phyloP scores from a whole-genome alignment of 2,329 filamentous ascomycete genomes.

The Pyricularia sp. region DNA sequence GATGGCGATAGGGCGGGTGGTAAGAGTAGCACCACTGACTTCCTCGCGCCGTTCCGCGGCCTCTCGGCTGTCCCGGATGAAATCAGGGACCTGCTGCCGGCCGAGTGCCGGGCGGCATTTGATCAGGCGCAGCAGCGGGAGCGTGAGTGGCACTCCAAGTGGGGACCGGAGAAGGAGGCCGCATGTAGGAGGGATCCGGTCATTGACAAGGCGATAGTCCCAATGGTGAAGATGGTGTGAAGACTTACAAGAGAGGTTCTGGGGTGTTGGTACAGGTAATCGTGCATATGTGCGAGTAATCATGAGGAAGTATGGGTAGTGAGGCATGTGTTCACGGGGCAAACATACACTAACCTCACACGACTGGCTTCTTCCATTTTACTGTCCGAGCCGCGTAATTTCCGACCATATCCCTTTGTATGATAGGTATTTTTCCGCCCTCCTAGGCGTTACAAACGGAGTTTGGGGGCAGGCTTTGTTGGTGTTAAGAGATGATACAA shows the following conservation, averaged over 20 bases:
- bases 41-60: slow-evolving; percentile 43
- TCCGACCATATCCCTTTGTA: not conserved
- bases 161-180: slow-evolving; percentile 55
- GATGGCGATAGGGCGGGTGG: slow-evolving; percentile 9
- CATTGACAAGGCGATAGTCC: slow-evolving; percentile 53
- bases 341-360: not conserved
- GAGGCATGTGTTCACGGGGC: not conserved
- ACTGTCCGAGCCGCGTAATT: not conserved
- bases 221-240: slow-evolving; percentile 12
- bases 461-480: not conserved
- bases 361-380: not conserved
- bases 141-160: slow-evolving; percentile 57
- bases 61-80: slow-evolving; percentile 52
- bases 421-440: not conserved
- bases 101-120: slow-evolving; percentile 61
- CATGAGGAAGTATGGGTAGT: not conserved
- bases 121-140: slow-evolving; percentile 53
- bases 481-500: not conserved
- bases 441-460: not conserved
- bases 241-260: not conserved
- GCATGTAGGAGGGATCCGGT: slow-evolving; percentile 36
- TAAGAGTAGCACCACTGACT: slow-evolving; percentile 17
- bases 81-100: slow-evolving; percentile 50
- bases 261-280: not conserved
- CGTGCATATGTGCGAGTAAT: not conserved